Conservation (phyloP, 495 filamentous ascomycete genomes). For the Talaromyces ruber region DNA sequence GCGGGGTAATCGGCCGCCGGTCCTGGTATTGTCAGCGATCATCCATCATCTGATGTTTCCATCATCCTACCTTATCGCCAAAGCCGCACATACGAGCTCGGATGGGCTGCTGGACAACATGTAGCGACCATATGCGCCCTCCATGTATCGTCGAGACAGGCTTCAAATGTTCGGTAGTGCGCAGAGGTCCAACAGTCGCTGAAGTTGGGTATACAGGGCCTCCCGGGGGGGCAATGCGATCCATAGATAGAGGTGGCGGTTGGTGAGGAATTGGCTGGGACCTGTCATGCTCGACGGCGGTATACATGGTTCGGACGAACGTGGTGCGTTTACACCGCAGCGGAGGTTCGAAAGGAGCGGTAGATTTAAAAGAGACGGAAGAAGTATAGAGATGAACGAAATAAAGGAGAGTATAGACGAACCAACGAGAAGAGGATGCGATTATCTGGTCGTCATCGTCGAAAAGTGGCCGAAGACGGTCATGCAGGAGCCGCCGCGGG, state of each 20-base stretch:
- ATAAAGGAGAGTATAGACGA: too few species aligned
- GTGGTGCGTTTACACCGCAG: background rate
- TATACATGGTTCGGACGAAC: conserved; percentile 30
- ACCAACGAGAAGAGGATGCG: too few species aligned
- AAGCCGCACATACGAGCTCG: conserved; percentile 98
- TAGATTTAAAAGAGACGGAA: too few species aligned
- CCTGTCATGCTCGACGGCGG: conserved; percentile 31
- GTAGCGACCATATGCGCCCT: conserved; percentile 54
- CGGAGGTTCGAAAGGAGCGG: too few species aligned
- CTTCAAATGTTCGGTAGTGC: conserved; percentile 26
- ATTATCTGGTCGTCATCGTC: too few species aligned
- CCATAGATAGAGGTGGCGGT: conserved; percentile 38
- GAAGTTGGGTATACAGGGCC: conserved; percentile 31
- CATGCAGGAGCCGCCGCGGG: too few species aligned
- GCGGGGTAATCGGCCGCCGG: conserved; percentile 90
- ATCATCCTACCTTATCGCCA: conserved; percentile 75
- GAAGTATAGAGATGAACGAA: too few species aligned
- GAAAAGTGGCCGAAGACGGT: too few species aligned
- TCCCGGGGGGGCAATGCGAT: conserved; percentile 35
- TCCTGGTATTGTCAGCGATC: conserved; percentile 46
- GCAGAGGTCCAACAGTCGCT: conserved; percentile 22
- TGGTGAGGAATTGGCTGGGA: conserved; percentile 29
- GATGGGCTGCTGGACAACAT: conserved; percentile 85
- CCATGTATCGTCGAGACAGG: conserved; percentile 33
- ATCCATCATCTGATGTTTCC: background rate